These are phyloP conservation scores for Eucalyptus curtisii DNA, from an alignment of 345 rosid genomes.

Conservation along the genomic window DNA sequence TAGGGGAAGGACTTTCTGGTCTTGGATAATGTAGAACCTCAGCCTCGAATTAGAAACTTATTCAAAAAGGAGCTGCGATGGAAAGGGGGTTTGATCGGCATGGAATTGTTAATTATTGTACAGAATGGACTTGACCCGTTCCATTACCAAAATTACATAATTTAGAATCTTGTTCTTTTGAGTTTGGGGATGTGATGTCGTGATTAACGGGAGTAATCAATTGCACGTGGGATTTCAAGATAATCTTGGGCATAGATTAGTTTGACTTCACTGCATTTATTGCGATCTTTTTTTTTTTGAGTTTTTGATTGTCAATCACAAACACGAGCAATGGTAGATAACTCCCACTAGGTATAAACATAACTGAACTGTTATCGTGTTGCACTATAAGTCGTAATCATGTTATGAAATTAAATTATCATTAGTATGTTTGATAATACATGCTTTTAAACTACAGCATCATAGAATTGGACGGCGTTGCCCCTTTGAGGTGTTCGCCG, in stretches of 20 bases:
- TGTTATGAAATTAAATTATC: too few species aligned
- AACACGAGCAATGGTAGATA: neutral
- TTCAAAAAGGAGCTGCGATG: neutral
- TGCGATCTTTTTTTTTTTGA: neutral
- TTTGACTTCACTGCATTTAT: neutral
- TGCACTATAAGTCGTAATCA: neutral
- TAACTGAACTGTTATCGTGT: neutral
- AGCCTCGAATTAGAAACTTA: neutral
- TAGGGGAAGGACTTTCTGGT: neutral
- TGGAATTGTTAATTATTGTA: neutral
- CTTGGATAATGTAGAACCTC: neutral
- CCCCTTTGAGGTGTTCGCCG: rapidly evolving
- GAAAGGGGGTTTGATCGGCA: neutral
- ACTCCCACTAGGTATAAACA: neutral
- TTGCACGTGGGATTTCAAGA: neutral
- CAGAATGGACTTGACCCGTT: neutral
- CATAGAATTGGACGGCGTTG: neutral
- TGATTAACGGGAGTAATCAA: neutral
- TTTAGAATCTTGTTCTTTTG: neutral
- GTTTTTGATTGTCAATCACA: neutral
- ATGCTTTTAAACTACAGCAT: neutral
- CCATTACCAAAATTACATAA: neutral
- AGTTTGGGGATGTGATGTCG: neutral
- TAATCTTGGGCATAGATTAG: neutral
- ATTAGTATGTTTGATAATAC: neutral